Base-by-base conservation (phyloP, 2,329 filamentous ascomycete genomes). In the Dactylellina drechsleri region DNA sequence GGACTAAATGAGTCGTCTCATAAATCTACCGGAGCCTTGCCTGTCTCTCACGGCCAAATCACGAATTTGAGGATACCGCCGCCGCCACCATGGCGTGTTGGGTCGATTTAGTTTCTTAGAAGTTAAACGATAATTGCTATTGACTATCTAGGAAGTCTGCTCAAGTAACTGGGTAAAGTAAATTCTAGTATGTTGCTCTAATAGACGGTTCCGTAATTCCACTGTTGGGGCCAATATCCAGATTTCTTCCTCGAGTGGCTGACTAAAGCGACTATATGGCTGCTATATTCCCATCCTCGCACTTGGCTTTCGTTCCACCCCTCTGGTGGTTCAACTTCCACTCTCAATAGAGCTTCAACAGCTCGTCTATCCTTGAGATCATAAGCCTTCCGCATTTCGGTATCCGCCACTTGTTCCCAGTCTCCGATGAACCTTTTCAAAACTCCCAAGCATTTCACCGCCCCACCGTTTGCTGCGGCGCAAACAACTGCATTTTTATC, bases 161-260 rank as follows among this genome's bases (percentile, higher is more conserved):
- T 36, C 31, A 36, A 10, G 31, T 36, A 36, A 7, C 31, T 36
- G 1, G 31, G 6, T 36, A 36, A 36, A 36, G 10, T 36, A 36
- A 10, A 36, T 36, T 36, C 6, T 8, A 7, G 31, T 7, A 36
- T 36, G 31, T 1, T 36, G 31, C 31, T 36, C 31, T 23, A 74
- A 53, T 61, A 74, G 31, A 61, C 36, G 1, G 68, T 74, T 13
- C 47, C 36, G 15, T 66, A 66, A 28, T 43, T 62, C 56, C 61
- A 61, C 15, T 16, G 26, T 13, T 58, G 50, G 7, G 68, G 68
- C 61, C 61, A 74, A 36, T 59, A 53, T 1, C 68, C 68, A 41
- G 18, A 47, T n/a, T 62, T 45, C 49, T 61, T 57, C 50, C 68
- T 47, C 5, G 56, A 61, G 15, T 5, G 28, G 43, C 41, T 62